phyloP scores from a whole-genome alignment of 345 rosid genomes.

The Viola odorata region DNA sequence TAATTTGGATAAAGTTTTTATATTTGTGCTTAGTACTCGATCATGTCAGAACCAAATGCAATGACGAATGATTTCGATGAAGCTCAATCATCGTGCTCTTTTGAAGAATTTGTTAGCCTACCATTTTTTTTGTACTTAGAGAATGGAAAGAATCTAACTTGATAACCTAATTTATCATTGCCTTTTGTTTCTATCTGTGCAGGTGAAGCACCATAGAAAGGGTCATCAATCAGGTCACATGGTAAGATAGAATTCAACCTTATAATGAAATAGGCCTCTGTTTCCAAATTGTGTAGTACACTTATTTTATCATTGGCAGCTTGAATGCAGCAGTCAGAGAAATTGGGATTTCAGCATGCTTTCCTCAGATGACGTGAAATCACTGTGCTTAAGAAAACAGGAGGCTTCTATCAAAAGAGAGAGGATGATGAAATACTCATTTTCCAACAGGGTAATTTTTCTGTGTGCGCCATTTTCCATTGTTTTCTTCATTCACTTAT shows the following conservation, averaged over 20 bases:
- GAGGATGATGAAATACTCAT: slow-evolving; percentile 72
- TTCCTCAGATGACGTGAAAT: slow-evolving; percentile 56
- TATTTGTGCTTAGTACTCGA: background rate
- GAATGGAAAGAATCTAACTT: background rate
- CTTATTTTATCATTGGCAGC: slow-evolving; percentile 20
- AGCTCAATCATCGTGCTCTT: too few species aligned
- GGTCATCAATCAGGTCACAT: background rate
- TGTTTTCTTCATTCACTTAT: background rate
- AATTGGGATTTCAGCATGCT: slow-evolving; percentile 57
- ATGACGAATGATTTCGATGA: too few species aligned
- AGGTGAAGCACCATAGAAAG: slow-evolving; percentile 9
- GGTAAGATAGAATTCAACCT: slow-evolving; percentile 3
- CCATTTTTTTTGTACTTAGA: background rate
- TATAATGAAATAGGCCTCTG: background rate
- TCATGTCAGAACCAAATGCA: background rate
- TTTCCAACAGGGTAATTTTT: slow-evolving; percentile 59
- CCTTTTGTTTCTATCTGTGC: background rate
- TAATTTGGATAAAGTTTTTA: background rate
- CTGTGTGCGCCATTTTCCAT: background rate
- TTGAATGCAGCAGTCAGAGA: slow-evolving; percentile 33
- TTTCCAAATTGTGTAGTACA: background rate
- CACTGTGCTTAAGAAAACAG: slow-evolving; percentile 50
- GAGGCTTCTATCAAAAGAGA: slow-evolving; percentile 59
- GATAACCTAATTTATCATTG: background rate
- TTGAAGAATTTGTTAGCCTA: background rate